Evolutionary conservation across 2,329 filamentous ascomycete species (phyloP).

Genomic region (Colletotrichum euphorbiae): DNA sequence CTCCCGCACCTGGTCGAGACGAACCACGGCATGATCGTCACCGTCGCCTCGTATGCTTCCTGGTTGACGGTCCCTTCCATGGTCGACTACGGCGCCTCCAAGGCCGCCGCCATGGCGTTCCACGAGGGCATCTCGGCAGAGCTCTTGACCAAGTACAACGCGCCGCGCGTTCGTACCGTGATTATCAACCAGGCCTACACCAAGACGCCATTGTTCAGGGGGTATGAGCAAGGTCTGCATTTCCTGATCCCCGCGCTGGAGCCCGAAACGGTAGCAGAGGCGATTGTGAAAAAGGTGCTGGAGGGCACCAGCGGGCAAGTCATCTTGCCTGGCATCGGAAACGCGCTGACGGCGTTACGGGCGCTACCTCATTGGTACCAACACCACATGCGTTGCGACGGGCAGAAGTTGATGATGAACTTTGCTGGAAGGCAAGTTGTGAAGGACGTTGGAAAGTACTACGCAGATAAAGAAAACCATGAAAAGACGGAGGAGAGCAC

Average conservation of each 20-base stretch:
- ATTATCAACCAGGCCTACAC: conserved; percentile 73
- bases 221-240: conserved; percentile 61
- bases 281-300: conserved; percentile 70
- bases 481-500: conserved; percentile 48
- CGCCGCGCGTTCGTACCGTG: conserved; percentile 74
- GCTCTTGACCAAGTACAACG: conserved; percentile 69
- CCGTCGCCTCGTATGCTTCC: conserved; percentile 73
- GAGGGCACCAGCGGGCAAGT: conserved; percentile 68
- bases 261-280: conserved; percentile 73
- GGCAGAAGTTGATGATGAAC: conserved; percentile 55
- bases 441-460: conserved; percentile 55
- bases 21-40: conserved; percentile 81
- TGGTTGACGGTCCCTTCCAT: conserved; percentile 71
- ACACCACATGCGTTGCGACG: conserved; percentile 59
- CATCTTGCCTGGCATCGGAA: conserved; percentile 61
- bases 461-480: conserved; percentile 47
- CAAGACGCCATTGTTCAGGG: conserved; percentile 69
- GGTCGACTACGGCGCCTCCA: conserved; percentile 75
- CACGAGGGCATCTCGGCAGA: conserved; percentile 74
- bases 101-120: conserved; percentile 74
- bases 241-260: conserved; percentile 67
- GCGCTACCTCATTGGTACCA: conserved; percentile 73
- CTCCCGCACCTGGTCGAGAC: conserved; percentile 71
- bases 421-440: conserved; percentile 62
- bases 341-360: conserved; percentile 57